A percentile compares a stretch with the other conserved stretches of the same genome.
These are phyloP conservation scores for Pigoraptor vietnamica DNA, from an alignment of 78 protist genomes.

Conservation along the genomic window DNA sequence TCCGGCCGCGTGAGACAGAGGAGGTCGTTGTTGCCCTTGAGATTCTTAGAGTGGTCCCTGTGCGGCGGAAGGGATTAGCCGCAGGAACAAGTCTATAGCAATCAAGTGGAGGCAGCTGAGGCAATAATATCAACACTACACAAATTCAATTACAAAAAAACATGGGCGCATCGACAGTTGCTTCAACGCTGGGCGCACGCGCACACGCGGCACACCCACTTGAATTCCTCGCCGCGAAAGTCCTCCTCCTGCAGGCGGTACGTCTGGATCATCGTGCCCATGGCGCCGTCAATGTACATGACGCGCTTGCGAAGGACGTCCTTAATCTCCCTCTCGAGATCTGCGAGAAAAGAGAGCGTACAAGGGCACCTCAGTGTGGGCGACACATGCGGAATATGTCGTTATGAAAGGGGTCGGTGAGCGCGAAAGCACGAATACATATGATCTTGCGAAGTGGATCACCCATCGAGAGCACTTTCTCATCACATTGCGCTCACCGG, in stretches of 20 bases:
- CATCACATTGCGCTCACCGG: too few species aligned
- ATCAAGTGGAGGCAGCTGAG: not conserved
- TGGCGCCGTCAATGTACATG: conserved; percentile 91
- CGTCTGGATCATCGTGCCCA: conserved; percentile 95
- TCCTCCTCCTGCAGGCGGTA: conserved; percentile 84
- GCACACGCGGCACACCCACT: not conserved
- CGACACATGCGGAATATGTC: too few species aligned
- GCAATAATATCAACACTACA: not conserved
- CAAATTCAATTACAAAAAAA: not conserved
- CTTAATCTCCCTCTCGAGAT: not conserved
- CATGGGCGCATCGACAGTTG: not conserved
- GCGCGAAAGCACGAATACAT: too few species aligned
- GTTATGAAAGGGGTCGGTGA: too few species aligned
- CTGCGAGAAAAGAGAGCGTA: too few species aligned
- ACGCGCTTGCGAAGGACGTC: not conserved
- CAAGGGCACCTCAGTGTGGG: not conserved
- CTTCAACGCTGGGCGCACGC: not conserved
- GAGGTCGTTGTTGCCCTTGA: conserved; percentile 97
- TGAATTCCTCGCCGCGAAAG: conserved; percentile 53
- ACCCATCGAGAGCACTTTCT: too few species aligned
- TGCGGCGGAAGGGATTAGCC: conserved; percentile 17
- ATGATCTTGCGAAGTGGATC: too few species aligned
- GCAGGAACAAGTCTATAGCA: not conserved
- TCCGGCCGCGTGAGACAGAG: conserved; percentile 88
- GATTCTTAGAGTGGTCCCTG: conserved; percentile 67